A percentile compares a stretch with the other conserved stretches of the same genome.
Conservation (phyloP, 768 basidiomycete genomes). For the Zangia roseola region DNA sequence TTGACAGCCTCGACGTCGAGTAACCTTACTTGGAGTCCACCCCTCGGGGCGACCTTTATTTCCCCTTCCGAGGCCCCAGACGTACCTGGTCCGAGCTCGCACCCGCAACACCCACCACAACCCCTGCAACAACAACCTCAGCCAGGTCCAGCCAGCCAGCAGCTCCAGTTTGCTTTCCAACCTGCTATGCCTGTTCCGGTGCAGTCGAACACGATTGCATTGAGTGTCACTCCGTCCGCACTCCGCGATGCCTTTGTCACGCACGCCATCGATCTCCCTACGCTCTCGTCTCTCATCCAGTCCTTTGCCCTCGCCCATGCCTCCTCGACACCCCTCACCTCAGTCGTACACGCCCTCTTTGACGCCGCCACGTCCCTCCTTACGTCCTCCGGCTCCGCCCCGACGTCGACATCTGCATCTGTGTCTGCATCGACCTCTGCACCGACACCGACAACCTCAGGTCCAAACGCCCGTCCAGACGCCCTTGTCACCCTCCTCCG, state of each 20-base stretch:
- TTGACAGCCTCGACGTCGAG: constrained; percentile 17
- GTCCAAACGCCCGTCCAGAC: constrained; percentile 7
- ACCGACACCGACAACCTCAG: constrained; percentile 9
- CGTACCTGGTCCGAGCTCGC: constrained; percentile 33
- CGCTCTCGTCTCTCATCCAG: constrained; percentile 55
- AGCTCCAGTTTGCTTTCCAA: constrained; percentile 46
- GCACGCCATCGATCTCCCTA: constrained; percentile 44
- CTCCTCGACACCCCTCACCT: constrained; percentile 48
- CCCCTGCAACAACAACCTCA: constrained; percentile 19
- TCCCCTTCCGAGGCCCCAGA: constrained; percentile 15
- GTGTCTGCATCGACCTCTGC: constrained; percentile 35
- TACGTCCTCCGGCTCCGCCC: constrained; percentile 2
- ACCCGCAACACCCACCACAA: constrained; percentile 8
- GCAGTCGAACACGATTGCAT: constrained; percentile 17
- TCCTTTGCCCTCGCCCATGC: constrained; percentile 47
- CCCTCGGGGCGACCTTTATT: constrained; percentile 38
- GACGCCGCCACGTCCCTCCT: constrained; percentile 42
- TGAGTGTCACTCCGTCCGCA: constrained; percentile 29
- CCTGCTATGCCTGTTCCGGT: constrained; percentile 44
- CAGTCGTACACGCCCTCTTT: constrained; percentile 53
- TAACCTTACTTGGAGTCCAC: constrained; percentile 40
- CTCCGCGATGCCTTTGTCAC: constrained; percentile 32
- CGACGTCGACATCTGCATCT: constrained; percentile 36
- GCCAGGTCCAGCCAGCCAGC: constrained; percentile 29
- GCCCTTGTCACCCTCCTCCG: constrained; percentile 32